Base-by-base conservation (phyloP, 2,329 filamentous ascomycete species). In the Aspergillus thermomutatus region DNA sequence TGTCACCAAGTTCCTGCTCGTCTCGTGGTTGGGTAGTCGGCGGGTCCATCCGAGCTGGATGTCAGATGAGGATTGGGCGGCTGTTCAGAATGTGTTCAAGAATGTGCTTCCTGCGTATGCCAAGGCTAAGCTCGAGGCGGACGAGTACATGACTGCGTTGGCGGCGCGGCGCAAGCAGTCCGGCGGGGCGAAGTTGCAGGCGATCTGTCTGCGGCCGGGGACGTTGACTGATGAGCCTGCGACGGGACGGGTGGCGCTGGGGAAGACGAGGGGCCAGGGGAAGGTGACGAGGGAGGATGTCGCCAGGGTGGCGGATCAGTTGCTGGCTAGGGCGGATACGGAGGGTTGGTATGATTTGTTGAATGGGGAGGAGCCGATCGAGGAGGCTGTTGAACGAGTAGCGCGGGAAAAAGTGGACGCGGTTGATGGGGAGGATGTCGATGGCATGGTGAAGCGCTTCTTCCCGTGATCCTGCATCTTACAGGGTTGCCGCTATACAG, bases 281-380 rank as follows among this genome's bases (percentile, higher is more conserved):
- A 75, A 71, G 56, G 76, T 81, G 27, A 76, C 74, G 27, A 72
- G 82, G 40, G 80, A 76, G 60, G 79, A 81, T 63, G 81, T 83
- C 48, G 82, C 82, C 5, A 72, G 77, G 63, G 77, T 80, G 45
- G 77, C 81, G 46, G 79, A 78, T 63, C 69, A 66, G 59, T 72
- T 82, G 58, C 63, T 84, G 68, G 79, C 78, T 19, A 75, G 76
- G 11, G 74, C 75, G 23, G 79, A 79, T 61, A 75, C 74, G 25
- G 75, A 74, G 41, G 82, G 82, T 0, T 84, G 81, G 80, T 73
- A 78, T 66, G 82, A 84, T 74, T 67, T 84, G 60, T 59, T 83
- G 48, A 76, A 79, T 63, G 82, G 82, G 3, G 72, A 81, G 21
- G 77, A 81, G 56, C 66, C 63, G 0, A 72, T 82, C 49, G 72